These are phyloP conservation scores for Pleomassaria siparia DNA, from an alignment of 2,329 filamentous ascomycete species.

Conservation along the genomic window DNA sequence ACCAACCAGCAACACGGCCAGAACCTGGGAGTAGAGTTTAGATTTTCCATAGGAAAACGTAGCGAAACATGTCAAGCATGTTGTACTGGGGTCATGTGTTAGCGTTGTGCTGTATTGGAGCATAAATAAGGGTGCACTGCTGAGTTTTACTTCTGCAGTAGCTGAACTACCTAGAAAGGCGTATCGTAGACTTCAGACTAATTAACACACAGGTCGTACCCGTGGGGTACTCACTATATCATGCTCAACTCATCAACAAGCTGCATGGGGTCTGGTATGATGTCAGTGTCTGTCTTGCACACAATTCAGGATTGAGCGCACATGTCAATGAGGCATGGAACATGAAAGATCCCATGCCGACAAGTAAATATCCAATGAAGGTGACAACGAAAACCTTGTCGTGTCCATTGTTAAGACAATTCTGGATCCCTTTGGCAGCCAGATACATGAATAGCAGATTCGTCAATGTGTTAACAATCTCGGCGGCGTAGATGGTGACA, in stretches of 20 bases:
- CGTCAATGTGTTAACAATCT: constrained; percentile 78
- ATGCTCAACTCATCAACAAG: constrained; percentile 70
- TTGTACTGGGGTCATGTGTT: no score
- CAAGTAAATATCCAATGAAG: constrained; percentile 63
- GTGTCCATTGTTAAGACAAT: constrained; percentile 72
- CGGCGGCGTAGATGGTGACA: constrained; percentile 72
- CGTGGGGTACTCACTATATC: no score
- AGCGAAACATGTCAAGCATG: constrained; percentile 68
- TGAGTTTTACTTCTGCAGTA: no score
- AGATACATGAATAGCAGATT: constrained; percentile 81
- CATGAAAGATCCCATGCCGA: constrained; percentile 63
- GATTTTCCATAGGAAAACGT: constrained; percentile 72
- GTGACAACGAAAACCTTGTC: constrained; percentile 72
- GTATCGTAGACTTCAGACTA: no score
- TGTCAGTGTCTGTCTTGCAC: neutral
- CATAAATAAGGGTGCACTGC: no score
- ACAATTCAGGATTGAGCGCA: constrained; percentile 31
- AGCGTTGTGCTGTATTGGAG: no score
- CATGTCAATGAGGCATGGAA: constrained; percentile 67
- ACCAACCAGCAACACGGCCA: constrained; percentile 59
- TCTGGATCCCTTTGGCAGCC: constrained; percentile 72
- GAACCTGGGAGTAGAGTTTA: constrained; percentile 50
- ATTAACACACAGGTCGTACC: no score
- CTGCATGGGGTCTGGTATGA: constrained; percentile 64
- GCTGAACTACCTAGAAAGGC: no score